These are phyloP conservation scores for Trichoderma brevicompactum DNA, from an alignment of 2,329 filamentous ascomycete species.

Conservation along the genomic window DNA sequence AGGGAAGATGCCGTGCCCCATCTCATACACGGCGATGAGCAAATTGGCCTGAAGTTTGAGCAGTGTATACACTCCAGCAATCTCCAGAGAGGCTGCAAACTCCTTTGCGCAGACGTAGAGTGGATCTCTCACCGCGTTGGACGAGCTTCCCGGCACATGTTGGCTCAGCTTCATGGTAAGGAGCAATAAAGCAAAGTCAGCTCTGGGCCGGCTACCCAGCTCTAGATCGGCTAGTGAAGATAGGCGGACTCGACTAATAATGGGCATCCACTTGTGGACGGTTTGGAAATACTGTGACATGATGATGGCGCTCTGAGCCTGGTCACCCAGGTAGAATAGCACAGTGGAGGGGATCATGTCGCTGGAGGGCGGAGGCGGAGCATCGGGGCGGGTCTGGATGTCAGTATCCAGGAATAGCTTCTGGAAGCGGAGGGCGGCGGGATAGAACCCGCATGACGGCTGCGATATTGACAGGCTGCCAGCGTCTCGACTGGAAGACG, in stretches of 20 bases:
- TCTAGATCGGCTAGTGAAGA: constrained; percentile 7
- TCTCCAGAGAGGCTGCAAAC: constrained; percentile 32
- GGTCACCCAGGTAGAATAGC: constrained; percentile 15
- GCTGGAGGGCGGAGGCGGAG: not conserved
- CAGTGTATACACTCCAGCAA: constrained; percentile 34
- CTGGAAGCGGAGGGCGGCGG: constrained; percentile 27
- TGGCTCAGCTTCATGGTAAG: constrained; percentile 37
- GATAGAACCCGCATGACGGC: not conserved
- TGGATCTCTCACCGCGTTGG: constrained; percentile 19
- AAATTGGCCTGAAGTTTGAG: constrained; percentile 37
- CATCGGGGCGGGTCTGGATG: constrained; percentile 1
- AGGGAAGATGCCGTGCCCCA: constrained; percentile 43
- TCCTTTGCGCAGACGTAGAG: constrained; percentile 31
- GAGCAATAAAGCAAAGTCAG: constrained; percentile 33
- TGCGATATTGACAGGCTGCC: not conserved
- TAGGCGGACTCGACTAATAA: constrained; percentile 27
- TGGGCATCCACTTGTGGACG: constrained; percentile 30
- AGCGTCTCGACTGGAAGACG: not conserved
- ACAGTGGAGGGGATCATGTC: constrained; percentile 18
- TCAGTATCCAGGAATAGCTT: constrained; percentile 29
- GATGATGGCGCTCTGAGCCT: constrained; percentile 1
- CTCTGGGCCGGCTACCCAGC: constrained; percentile 1
- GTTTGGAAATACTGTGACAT: constrained; percentile 28
- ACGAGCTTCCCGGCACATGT: constrained; percentile 24
- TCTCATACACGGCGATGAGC: constrained; percentile 41